Evolutionary conservation across 805 yeast genomes (phyloP), one percentile per base, ranked within the genome.

Genomic region (Yamadazyma olivae): DNA sequence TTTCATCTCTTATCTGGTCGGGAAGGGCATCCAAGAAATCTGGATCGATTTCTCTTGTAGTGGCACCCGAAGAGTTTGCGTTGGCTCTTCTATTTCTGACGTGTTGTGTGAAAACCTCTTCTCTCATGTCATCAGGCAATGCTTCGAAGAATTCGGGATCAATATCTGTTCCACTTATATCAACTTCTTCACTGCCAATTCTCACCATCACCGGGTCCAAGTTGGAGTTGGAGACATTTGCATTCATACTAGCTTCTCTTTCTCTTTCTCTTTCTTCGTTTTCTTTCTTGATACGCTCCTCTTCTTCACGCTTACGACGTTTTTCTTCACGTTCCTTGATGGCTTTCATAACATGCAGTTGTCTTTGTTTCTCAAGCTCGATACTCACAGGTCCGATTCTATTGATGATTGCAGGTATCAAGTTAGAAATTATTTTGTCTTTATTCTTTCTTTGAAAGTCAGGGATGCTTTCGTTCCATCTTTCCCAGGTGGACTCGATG

Each of bases 141-240:
- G 96, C 96, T 49, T 82, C 83, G 41, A 90, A 67, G 54, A 88
- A 90, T 46, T 85, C 91, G 0, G 95, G 95, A 59, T 90, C 97
- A 40, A 90, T 87, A 36, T 86, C 96, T 3, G 95, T 81, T 0
- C 93, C 95, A 27, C 90, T 75, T 24, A 90, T 84, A 53, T 90
- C 95, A 23, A 90, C 89, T 33, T 80, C 79, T 18, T 81, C 61
- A 17, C 83, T 95, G 24, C 88, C 89, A 45, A 90, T 82, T 9
- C 67, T 67, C 3, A 90, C 88, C 64, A 71, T 74, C 0, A 84
- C 68, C 0, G 95, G 90, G 6, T 57, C 69, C 17, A 38, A 35
- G 6, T 33, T 25, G 10, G 36, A 18, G 6, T 30, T 34, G 12
- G 22, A 12, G 14, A 9, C 15, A 27, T n/a, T 15, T 7, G 18